Evolutionary conservation across 345 rosid species (phyloP).

Genomic region (Hevea brasiliensis): DNA sequence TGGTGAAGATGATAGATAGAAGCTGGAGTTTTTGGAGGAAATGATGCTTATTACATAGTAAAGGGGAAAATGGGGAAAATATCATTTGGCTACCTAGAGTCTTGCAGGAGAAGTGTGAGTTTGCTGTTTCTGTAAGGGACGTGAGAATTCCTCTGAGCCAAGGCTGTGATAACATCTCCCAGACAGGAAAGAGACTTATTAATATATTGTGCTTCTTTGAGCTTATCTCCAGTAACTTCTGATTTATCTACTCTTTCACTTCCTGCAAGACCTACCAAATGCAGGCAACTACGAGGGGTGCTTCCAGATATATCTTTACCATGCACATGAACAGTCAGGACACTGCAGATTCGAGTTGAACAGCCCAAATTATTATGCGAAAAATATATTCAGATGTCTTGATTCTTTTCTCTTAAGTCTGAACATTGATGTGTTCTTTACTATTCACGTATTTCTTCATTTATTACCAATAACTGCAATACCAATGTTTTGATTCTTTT

Average conservation of each 20-base stretch:
- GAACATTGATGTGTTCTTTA: not conserved
- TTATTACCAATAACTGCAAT: too few species aligned
- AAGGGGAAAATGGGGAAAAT: too few species aligned
- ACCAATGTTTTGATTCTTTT: too few species aligned
- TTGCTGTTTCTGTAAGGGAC: slow-evolving; percentile 98
- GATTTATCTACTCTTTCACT: slow-evolving; percentile 94
- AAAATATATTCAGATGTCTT: not conserved
- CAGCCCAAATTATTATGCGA: slow-evolving; percentile 12
- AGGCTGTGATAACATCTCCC: slow-evolving; percentile 87
- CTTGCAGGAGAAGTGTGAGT: slow-evolving; percentile 90
- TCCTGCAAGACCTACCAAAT: slow-evolving; percentile 96
- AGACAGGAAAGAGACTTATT: slow-evolving; percentile 93
- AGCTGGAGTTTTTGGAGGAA: not conserved
- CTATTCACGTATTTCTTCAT: not conserved
- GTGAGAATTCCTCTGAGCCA: slow-evolving; percentile 86
- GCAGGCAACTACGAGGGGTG: slow-evolving; percentile 74
- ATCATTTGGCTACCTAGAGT: slow-evolving; percentile 54
- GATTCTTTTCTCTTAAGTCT: too few species aligned
- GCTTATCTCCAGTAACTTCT: slow-evolving; percentile 90
- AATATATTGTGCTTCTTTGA: slow-evolving; percentile 87
- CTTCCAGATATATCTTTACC: slow-evolving; percentile 75
- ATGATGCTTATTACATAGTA: too few species aligned
- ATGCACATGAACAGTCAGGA: slow-evolving; percentile 75
- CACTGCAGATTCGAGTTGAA: slow-evolving; percentile 47
- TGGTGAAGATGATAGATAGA: not conserved